Conservation (phyloP, 176 grass and related monocot genomes). For the Calamus simplicifolius region DNA sequence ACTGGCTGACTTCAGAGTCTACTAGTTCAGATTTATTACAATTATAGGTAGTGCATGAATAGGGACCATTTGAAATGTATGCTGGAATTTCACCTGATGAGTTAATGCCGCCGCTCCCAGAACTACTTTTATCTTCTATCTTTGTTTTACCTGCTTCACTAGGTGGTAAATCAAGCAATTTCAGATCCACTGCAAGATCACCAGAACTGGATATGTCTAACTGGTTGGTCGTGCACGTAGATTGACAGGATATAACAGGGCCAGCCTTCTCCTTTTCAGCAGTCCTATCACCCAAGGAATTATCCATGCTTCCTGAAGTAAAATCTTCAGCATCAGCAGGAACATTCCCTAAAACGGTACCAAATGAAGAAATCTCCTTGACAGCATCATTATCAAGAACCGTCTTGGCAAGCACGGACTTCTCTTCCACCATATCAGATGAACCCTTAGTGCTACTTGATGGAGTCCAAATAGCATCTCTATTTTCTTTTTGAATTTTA, state of each 20-base stretch:
- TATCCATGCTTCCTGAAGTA: conserved; percentile 6
- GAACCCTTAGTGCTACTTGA: not conserved
- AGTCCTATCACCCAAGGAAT: not conserved
- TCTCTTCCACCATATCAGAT: too few relatives aligned
- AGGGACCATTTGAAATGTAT: conserved; percentile 21
- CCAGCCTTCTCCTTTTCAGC: conserved; percentile 24
- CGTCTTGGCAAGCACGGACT: too few relatives aligned
- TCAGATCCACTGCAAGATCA: conserved; percentile 13
- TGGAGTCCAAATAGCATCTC: not conserved
- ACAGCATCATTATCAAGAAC: too few relatives aligned
- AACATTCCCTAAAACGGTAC: not conserved
- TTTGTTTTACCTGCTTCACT: conserved; percentile 26
- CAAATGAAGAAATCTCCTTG: not conserved
- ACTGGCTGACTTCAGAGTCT: conserved; percentile 18
- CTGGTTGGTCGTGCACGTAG: conserved; percentile 3
- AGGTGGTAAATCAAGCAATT: conserved; percentile 11
- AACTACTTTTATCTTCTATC: conserved; percentile 19
- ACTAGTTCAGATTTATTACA: conserved; percentile 2
- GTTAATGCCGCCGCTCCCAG: not conserved
- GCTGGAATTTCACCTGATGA: conserved; percentile 1
- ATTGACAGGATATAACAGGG: conserved; percentile 14
- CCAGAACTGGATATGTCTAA: conserved; percentile 20
- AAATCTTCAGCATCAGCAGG: conserved; percentile 6
- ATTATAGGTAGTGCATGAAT: not conserved
- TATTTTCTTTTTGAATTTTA: conserved; percentile 16